phyloP scores from a whole-genome alignment of 768 basidiomycete species.

The Coprinopsis strossmayeri region DNA sequence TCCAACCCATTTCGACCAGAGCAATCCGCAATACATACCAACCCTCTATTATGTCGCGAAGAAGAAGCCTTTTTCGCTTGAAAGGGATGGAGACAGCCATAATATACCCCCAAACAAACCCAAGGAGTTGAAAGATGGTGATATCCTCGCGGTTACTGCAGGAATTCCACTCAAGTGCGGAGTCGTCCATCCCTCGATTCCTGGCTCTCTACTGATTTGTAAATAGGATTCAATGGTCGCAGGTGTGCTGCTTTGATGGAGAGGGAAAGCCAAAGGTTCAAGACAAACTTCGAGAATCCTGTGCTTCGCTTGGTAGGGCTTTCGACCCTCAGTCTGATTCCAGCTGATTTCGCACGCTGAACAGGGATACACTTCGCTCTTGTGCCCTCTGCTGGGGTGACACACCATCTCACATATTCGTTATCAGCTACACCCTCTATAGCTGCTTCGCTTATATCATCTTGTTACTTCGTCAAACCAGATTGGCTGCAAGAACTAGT shows the following conservation, averaged over 20 bases:
- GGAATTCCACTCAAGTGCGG: constrained; percentile 41
- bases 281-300: constrained; percentile 33
- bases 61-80: constrained; percentile 39
- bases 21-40: constrained; percentile 42
- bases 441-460: constrained; percentile 53
- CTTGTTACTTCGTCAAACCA: constrained; percentile 51
- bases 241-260: constrained; percentile 42
- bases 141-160: constrained; percentile 39
- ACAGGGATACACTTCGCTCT: constrained; percentile 53
- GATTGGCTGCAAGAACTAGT: constrained; percentile 66
- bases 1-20: constrained; percentile 25
- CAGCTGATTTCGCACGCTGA: not conserved
- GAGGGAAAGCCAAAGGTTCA: constrained; percentile 27
- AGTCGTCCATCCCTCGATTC: not conserved
- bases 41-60: constrained; percentile 39
- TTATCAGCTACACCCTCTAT: constrained; percentile 43
- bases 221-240: constrained; percentile 44
- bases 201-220: not conserved
- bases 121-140: constrained; percentile 46
- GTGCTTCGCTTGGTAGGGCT: constrained; percentile 47
- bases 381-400: constrained; percentile 38
- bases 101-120: constrained; percentile 31
- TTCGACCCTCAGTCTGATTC: not conserved
- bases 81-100: constrained; percentile 27
- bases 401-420: constrained; percentile 57